A percentile compares a stretch with the other conserved stretches of the same genome.
Evolutionary conservation across 176 grass and related monocot genomes (phyloP).

Genomic region (Aegilops bicornis): DNA sequence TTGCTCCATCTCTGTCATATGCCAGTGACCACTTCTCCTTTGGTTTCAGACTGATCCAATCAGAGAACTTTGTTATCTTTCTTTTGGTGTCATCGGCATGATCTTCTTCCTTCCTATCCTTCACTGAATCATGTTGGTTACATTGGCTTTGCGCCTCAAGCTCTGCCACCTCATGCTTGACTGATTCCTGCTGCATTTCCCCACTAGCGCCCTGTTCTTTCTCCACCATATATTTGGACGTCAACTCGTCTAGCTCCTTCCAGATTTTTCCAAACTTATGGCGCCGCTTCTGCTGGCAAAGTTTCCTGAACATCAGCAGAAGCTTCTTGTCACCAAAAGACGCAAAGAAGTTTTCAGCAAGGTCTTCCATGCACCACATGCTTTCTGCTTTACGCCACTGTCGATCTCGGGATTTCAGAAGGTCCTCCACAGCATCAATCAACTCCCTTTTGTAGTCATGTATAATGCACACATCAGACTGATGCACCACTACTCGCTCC

Average conservation of each 20-base stretch:
- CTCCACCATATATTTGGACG: background rate
- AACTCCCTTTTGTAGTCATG: no score
- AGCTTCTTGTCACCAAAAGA: no score
- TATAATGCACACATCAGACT: no score
- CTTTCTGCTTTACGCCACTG: no score
- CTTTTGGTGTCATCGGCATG: background rate
- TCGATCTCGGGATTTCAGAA: no score
- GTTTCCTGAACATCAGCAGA: no score
- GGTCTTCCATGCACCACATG: no score
- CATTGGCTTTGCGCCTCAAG: background rate
- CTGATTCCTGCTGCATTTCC: background rate
- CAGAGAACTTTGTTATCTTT: constrained; percentile 11
- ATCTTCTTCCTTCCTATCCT: background rate
- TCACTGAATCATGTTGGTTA: background rate
- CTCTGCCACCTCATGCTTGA: background rate
- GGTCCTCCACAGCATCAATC: no score
- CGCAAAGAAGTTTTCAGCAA: no score
- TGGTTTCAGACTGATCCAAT: constrained; percentile 24
- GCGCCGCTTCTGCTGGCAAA: background rate
- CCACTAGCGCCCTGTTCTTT: background rate
- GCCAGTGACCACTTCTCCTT: constrained; percentile 29
- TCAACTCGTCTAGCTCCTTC: constrained; percentile 32
- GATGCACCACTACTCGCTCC: no score
- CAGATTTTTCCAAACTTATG: constrained; percentile 31
- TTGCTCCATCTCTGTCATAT: constrained; percentile 11